Conservation (phyloP, 495 filamentous ascomycete genomes). For the Xylaria intraflava region DNA sequence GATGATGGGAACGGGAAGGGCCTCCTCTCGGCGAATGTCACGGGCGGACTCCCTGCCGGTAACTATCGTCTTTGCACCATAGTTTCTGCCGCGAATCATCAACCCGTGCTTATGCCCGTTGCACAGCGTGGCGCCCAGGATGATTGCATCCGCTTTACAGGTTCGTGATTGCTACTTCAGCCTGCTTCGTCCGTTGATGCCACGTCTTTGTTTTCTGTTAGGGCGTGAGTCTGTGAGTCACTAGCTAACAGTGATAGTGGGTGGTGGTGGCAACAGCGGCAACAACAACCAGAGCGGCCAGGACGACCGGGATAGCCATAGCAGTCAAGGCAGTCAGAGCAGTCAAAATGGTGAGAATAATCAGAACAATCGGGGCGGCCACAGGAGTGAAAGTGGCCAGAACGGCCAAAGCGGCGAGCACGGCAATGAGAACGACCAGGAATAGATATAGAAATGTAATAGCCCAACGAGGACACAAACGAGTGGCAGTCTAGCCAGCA, state of each 20-base stretch:
- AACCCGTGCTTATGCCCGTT: conserved; percentile 71
- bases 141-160: conserved; percentile 62
- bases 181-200: conserved; percentile 13
- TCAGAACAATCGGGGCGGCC: neutral
- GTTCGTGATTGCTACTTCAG: conserved; percentile 11
- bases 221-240: neutral
- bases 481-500: conserved; percentile 17
- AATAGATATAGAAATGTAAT: conserved; percentile 5
- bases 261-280: conserved; percentile 16
- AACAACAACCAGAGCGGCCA: conserved; percentile 15
- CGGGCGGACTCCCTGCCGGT: conserved; percentile 58
- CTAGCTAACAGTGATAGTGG: conserved; percentile 19
- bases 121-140: conserved; percentile 68
- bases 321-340: conserved; percentile 7
- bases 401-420: conserved; percentile 10
- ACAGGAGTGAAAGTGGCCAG: conserved; percentile 1
- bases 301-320: conserved; percentile 12
- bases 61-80: conserved; percentile 71
- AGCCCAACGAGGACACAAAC: neutral
- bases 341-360: conserved; percentile 10
- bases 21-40: conserved; percentile 46
- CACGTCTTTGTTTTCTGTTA: neutral
- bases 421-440: conserved; percentile 9
- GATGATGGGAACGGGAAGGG: conserved; percentile 62
- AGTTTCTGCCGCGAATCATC: conserved; percentile 62